Percentiles rank a stretch among this genome's conserved stretches.
Conservation (phyloP, 768 basidiomycete species). For the Exsudoporus frostii region DNA sequence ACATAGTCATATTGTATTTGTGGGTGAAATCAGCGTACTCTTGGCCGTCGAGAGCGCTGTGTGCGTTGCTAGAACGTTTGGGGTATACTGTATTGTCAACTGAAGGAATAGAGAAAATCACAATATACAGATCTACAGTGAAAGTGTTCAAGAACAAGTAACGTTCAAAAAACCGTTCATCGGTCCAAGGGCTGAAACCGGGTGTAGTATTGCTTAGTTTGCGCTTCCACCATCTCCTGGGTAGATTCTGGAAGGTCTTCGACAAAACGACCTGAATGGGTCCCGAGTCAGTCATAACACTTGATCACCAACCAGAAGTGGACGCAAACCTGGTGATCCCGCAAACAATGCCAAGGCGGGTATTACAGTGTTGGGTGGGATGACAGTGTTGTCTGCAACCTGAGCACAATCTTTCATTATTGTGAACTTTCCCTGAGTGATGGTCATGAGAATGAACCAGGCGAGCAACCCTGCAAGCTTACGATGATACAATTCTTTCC, state of each 20-base stretch:
- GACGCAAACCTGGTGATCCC: slow-evolving; percentile 78
- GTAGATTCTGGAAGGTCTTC: slow-evolving; percentile 91
- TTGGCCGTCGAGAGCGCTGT: not conserved
- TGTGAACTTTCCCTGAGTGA: slow-evolving; percentile 82
- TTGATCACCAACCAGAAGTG: not conserved
- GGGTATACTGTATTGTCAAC: not conserved
- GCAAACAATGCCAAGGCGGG: slow-evolving; percentile 82
- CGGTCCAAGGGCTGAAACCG: slow-evolving; percentile 68
- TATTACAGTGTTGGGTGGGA: slow-evolving; percentile 90
- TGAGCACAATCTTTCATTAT: slow-evolving; percentile 95
- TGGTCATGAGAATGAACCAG: not conserved
- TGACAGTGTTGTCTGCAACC: slow-evolving; percentile 83
- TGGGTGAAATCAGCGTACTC: not conserved
- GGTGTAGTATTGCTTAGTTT: slow-evolving; percentile 82
- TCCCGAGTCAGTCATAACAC: slow-evolving; percentile 4
- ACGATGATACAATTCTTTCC: slow-evolving; percentile 96
- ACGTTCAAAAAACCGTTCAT: slow-evolving; percentile 9
- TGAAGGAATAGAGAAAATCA: not conserved
- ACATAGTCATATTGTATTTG: not conserved
- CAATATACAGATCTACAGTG: slow-evolving; percentile 5
- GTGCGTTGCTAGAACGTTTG: not conserved
- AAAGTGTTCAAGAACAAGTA: not conserved
- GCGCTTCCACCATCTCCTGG: slow-evolving; percentile 84
- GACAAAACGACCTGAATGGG: slow-evolving; percentile 62
- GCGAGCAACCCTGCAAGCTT: slow-evolving; percentile 26